phyloP scores from a whole-genome alignment of 768 basidiomycete genomes.

The Kwoniella europaea region DNA sequence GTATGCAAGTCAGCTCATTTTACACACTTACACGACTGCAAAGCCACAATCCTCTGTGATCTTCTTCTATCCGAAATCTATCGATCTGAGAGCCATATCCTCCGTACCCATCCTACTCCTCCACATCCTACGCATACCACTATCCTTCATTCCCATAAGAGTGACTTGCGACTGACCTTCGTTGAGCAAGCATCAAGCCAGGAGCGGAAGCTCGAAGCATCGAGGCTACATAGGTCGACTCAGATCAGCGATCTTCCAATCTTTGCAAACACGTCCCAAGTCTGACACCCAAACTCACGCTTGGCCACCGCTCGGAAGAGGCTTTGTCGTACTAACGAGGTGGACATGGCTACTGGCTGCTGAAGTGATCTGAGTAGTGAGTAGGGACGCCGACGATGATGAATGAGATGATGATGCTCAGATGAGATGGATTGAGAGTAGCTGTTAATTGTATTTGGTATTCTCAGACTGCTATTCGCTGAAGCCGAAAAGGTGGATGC shows the following conservation, averaged over 20 bases:
- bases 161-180: slow-evolving; percentile 18
- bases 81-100: too few species aligned
- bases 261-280: neutral
- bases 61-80: too few species aligned
- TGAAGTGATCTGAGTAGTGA: slow-evolving; percentile 6
- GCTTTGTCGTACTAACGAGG: slow-evolving; percentile 22
- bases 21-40: too few species aligned
- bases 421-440: neutral
- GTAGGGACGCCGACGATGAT: slow-evolving; percentile 2
- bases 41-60: too few species aligned
- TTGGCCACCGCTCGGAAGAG: slow-evolving; percentile 18
- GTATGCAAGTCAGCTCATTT: neutral
- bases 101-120: neutral
- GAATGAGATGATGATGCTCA: neutral
- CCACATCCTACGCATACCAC: neutral
- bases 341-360: slow-evolving; percentile 13
- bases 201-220: slow-evolving; percentile 35
- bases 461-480: slow-evolving; percentile 17
- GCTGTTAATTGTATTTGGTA: neutral
- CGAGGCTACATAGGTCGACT: slow-evolving; percentile 19
- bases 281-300: slow-evolving; percentile 12
- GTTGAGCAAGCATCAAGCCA: slow-evolving; percentile 35
- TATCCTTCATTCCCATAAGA: neutral
- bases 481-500: neutral
- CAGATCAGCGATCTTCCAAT: neutral